Evolutionary conservation across 108 stramenopile species (phyloP).

Genomic region (Cyclostephanos invisitatus): DNA sequence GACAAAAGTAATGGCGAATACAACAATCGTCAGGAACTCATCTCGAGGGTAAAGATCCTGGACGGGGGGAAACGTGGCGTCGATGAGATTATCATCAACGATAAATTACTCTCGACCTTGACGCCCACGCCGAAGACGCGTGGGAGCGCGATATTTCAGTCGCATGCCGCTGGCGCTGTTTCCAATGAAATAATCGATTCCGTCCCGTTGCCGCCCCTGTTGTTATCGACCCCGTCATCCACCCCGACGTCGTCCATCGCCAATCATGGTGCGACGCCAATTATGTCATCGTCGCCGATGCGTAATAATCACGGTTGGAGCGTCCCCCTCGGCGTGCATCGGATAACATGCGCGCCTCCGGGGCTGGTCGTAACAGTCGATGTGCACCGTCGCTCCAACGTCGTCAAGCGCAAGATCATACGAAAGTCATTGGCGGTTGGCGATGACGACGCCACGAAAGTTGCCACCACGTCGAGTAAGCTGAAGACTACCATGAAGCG

Average conservation of each 20-base stretch:
- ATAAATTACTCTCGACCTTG: background rate
- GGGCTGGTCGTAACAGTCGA: slow-evolving; percentile 43
- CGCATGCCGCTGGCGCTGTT: no score
- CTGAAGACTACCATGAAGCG: background rate
- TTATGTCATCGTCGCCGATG: background rate
- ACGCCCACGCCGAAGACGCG: background rate
- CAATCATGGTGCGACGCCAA: background rate
- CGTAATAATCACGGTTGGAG: slow-evolving; percentile 42
- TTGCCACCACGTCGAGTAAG: background rate
- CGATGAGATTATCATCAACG: background rate
- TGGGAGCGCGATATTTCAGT: background rate
- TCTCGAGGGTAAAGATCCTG: no score
- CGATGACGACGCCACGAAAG: background rate
- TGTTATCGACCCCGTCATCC: background rate
- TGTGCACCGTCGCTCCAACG: slow-evolving; percentile 37
- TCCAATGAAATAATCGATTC: no score
- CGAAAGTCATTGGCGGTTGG: slow-evolving; percentile 15
- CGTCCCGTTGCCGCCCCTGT: background rate
- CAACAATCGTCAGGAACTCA: background rate
- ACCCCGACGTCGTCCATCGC: background rate
- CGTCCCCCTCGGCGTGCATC: slow-evolving; percentile 44
- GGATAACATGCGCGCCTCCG: slow-evolving; percentile 34
- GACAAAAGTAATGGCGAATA: no score
- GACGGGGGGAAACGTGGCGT: background rate
- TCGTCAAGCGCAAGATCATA: slow-evolving; percentile 35